Evolutionary conservation across 2,329 filamentous ascomycete genomes (phyloP), one percentile per base, ranked within the genome.

Genomic region (Ophiostoma sp.): DNA sequence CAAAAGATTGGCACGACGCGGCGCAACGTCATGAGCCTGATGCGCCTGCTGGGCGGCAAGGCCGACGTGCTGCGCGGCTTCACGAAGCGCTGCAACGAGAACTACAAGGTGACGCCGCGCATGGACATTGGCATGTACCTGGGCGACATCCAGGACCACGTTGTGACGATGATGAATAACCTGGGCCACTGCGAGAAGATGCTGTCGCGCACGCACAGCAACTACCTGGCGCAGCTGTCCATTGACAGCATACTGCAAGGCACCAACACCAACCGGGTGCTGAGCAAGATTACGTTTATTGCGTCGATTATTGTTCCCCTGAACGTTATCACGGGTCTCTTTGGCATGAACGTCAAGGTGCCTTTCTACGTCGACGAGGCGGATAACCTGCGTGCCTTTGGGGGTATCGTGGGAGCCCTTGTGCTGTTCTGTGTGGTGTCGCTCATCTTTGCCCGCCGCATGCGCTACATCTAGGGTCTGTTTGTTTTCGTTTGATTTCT

Each of bases 161-260:
- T 99, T 69, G 93, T 99, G 72, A 99, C 95, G 65, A 98, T 98
- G 94, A 96, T 97, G 86, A 95, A 92, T 75, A 99, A 96, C 80
- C 81, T 99, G 75, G 89, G 89, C 0, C 95, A 99, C 78, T 97
- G 97, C 75, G 95, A 99, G 79, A 98, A 98, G 84, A 97, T 99
- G 86, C 86, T 99, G 67, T 94, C 91, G 36, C 90, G 95, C 31
- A 91, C 92, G 1, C 95, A 99, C 82, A 92, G 91, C 83, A 99
- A 98, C 79, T 98, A 99, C 77, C 86, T 99, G 52, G 94, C 95
- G 1, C 95, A 97, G 77, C 87, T 98, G 73, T 94, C 91, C 54
- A 94, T 98, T 75, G 93, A 96, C 79, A 94, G 92, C 79, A 92
- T 97, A 76, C 88, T 90, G 1, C 89, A 96, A 78, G 94, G 94